Percentiles rank a stretch among this genome's conserved stretches.
phyloP scores from a whole-genome alignment of 2,329 filamentous ascomycete species.

The Colletotrichum phormii region DNA sequence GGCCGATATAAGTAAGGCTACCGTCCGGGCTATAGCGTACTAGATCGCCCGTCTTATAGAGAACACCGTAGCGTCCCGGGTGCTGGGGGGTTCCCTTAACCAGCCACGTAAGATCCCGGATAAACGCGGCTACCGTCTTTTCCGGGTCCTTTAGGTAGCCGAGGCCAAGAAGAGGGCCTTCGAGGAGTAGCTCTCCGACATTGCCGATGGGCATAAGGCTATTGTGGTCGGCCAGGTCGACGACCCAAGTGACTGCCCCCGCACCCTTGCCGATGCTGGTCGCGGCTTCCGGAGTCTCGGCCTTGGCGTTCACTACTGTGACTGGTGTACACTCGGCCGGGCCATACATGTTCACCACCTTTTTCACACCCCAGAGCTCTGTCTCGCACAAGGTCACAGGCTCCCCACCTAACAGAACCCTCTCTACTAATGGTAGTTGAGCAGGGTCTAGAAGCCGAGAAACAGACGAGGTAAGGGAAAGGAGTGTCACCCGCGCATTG shows the following conservation, averaged over 20 bases:
- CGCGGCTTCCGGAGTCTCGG: neutral
- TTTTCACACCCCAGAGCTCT: no score
- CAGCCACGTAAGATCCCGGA: neutral
- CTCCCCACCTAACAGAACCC: no score
- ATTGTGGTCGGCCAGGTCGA: constrained; percentile 31
- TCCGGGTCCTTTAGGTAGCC: constrained; percentile 54
- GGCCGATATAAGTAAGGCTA: constrained; percentile 41
- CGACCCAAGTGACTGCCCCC: neutral
- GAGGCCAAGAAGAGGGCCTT: constrained; percentile 59
- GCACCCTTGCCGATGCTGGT: neutral
- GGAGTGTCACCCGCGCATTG: no score
- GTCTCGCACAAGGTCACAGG: no score
- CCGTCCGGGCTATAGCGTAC: constrained; percentile 49
- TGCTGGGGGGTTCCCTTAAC: constrained; percentile 37
- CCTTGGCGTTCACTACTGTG: neutral
- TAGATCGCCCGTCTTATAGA: constrained; percentile 53
- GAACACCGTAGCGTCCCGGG: neutral
- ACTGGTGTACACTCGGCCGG: constrained; percentile 37
- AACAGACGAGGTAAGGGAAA: no score
- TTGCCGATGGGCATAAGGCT: neutral
- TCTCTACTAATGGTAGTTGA: no score
- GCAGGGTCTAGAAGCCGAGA: no score
- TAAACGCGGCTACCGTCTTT: neutral
- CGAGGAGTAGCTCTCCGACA: constrained; percentile 51
- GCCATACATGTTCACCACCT: no score